Evolutionary conservation across 306 rosid species (phyloP).

Genomic region (Pueraria montana): DNA sequence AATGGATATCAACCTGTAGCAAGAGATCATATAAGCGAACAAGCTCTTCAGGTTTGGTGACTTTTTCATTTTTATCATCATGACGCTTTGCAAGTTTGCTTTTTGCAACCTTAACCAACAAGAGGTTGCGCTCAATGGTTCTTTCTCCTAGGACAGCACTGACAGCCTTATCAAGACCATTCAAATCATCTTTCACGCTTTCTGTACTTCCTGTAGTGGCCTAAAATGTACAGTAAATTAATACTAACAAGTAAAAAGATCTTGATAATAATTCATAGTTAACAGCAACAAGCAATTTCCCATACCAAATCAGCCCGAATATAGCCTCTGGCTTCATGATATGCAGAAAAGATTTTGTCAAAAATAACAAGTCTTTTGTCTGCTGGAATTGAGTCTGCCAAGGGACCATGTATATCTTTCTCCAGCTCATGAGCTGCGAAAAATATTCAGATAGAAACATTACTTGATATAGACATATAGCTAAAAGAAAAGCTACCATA

Average conservation of each 20-base stretch:
- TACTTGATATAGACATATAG: slow-evolving; percentile 24
- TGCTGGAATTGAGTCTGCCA: slow-evolving; percentile 75
- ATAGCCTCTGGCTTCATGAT: slow-evolving; percentile 91
- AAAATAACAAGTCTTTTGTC: slow-evolving; percentile 81
- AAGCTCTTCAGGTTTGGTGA: slow-evolving; percentile 98
- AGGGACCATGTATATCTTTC: slow-evolving; percentile 80
- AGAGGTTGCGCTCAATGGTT: slow-evolving; percentile 93
- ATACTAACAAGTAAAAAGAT: neutral
- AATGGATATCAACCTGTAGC: slow-evolving; percentile 72
- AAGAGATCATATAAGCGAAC: slow-evolving; percentile 94
- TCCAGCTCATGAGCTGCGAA: slow-evolving; percentile 97
- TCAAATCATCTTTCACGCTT: slow-evolving; percentile 87
- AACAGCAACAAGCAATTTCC: slow-evolving; percentile 47
- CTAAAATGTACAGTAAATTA: slow-evolving; percentile 57
- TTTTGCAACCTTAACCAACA: slow-evolving; percentile 88
- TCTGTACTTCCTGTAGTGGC: slow-evolving; percentile 89
- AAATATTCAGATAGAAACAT: slow-evolving; percentile 49
- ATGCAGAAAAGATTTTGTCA: slow-evolving; percentile 95
- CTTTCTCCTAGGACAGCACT: slow-evolving; percentile 92
- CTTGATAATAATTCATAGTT: slow-evolving; percentile 29
- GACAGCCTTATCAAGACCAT: slow-evolving; percentile 98
- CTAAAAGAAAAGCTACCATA: slow-evolving; percentile 35
- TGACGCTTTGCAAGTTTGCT: slow-evolving; percentile 85
- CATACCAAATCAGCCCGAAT: slow-evolving; percentile 97
- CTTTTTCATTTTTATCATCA: slow-evolving; percentile 92